Evolutionary conservation across 2,329 filamentous ascomycete genomes (phyloP).

Genomic region (Neofusicoccum laricinum): DNA sequence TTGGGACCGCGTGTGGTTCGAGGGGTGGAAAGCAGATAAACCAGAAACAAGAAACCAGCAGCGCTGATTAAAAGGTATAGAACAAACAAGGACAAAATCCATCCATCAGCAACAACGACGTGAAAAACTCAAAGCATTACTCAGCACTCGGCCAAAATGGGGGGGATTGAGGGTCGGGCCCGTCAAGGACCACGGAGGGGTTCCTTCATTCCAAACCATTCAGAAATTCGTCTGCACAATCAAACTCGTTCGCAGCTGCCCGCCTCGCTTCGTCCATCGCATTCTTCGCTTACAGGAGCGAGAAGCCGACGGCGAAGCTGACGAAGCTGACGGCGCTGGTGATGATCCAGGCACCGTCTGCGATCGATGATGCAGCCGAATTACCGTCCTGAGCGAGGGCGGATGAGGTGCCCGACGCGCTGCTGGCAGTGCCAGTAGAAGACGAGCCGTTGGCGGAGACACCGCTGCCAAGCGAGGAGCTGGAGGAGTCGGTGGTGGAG

Average conservation of each 20-base stretch:
- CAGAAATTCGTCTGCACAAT: slow-evolving; percentile 4
- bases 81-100: slow-evolving; percentile 2
- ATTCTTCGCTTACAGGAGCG: slow-evolving; percentile 9
- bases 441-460: background rate
- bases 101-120: slow-evolving; percentile 2
- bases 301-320: slow-evolving; percentile 15
- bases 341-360: slow-evolving; percentile 6
- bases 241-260: background rate
- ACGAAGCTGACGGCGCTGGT: slow-evolving; percentile 4
- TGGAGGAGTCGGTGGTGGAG: background rate
- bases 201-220: slow-evolving; percentile 5
- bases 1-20: background rate
- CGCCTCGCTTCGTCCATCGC: background rate
- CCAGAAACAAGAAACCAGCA: slow-evolving; percentile 1
- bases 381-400: slow-evolving; percentile 3
- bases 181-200: background rate
- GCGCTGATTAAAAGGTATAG: slow-evolving; percentile 11
- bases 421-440: background rate
- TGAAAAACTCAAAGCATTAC: background rate
- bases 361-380: background rate
- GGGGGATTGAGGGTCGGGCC: background rate
- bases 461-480: background rate
- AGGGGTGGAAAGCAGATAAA: background rate
- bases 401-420: background rate
- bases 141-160: background rate